Evolutionary conservation across 768 basidiomycete species (phyloP), one percentile per base, ranked within the genome.

Genomic region (Dentipellis sp.): DNA sequence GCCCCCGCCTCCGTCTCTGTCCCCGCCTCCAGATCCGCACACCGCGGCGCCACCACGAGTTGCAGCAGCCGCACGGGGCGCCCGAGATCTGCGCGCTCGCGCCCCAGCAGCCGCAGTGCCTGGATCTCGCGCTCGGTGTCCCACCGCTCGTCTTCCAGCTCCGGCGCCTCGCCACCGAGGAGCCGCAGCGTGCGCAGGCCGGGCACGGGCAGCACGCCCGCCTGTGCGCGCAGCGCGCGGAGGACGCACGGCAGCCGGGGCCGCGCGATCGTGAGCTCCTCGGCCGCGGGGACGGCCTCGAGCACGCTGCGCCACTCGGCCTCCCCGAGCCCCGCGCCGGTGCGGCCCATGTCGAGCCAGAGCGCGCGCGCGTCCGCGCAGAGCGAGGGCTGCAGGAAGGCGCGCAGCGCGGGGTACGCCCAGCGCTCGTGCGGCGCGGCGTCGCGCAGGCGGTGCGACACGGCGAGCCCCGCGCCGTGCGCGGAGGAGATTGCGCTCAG

Each of bases 401-500:
- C 45, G 19, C 52, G 53, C 52, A 61, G 48, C 17, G 48, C 60
- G n/a, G 58, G 52, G 17, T 59, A 54, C 17, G 60, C 58, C 60
- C 60, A 61, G 37, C 53, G 38, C 35, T 54, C 35, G 7, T 50
- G 19, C 22, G 48, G 10, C 23, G 50, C 58, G 9, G 49, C 21
- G 37, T 47, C 42, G 12, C 55, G 58, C 19, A 56, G 48, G 16
- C 58, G 60, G 52, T 61, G 58, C 19, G 60, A 61, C 21, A 48
- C 53, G 36, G 60, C 59, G 36, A 59, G 39, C 37, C 60, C 60
- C 21, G 60, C 52, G n/a, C 55, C 51, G 36, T 52, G 60, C 19
- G 58, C 55, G 29, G 29, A 29, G 29, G 29, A 29, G n/a, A 55
- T 51, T 40, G 58, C 60, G 38, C 60, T 61, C 39, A 36, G 59